A percentile compares a stretch with the other conserved stretches of the same genome.
phyloP scores from a whole-genome alignment of 225 moss, liverwort and hornwort genomes.

The Lunularia cruciata region DNA sequence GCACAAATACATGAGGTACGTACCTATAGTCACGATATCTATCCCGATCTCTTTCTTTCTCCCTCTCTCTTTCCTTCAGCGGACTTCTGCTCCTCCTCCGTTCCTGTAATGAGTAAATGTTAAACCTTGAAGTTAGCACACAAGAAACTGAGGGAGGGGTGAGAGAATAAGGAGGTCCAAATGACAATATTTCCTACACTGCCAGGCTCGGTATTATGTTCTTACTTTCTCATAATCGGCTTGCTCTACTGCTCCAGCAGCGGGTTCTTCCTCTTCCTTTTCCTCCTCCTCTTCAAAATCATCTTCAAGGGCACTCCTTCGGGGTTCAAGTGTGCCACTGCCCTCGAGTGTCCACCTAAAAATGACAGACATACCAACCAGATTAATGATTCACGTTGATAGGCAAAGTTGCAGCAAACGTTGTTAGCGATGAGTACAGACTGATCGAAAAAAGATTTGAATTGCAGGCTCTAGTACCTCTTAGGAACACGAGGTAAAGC shows the following conservation, averaged over 20 bases:
- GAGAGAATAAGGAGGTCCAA: not conserved
- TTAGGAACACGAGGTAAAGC: slow-evolving; percentile 96
- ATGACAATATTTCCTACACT: not conserved
- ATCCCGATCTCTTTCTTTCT: slow-evolving; percentile 82
- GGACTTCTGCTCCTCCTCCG: slow-evolving; percentile 84
- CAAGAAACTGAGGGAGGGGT: not conserved
- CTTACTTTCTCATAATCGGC: slow-evolving; percentile 74
- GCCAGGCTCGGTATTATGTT: not conserved
- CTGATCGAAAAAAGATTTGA: too few relatives aligned
- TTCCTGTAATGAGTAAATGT: slow-evolving; percentile 47
- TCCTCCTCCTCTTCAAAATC: slow-evolving; percentile 98
- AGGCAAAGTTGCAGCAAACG: too few relatives aligned
- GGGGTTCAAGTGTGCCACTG: slow-evolving; percentile 72
- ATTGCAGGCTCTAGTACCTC: too few relatives aligned
- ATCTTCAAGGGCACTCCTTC: slow-evolving; percentile 96
- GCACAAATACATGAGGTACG: not conserved
- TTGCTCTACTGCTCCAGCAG: slow-evolving; percentile 58
- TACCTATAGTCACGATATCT: slow-evolving; percentile 55
- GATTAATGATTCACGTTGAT: too few relatives aligned
- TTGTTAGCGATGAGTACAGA: too few relatives aligned
- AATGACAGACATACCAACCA: too few relatives aligned
- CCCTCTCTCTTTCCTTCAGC: slow-evolving; percentile 83
- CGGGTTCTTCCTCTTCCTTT: slow-evolving; percentile 85
- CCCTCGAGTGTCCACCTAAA: slow-evolving; percentile 90
- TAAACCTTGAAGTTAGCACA: not conserved